Evolutionary conservation across 2,329 filamentous ascomycete genomes (phyloP).

Genomic region (Diaporthe sp.): DNA sequence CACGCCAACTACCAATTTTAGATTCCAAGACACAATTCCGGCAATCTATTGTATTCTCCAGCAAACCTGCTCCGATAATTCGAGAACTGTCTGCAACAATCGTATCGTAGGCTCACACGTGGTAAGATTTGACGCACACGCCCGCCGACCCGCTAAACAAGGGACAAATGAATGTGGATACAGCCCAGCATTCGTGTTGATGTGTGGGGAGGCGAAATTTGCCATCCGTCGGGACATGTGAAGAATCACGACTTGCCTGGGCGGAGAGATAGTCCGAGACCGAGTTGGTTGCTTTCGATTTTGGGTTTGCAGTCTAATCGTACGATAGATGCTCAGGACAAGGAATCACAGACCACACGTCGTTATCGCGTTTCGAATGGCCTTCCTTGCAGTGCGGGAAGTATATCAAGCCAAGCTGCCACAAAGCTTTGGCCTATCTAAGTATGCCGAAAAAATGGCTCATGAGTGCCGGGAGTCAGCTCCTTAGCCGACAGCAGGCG

Average conservation of each 20-base stretch:
- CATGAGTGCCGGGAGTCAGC: slow-evolving; percentile 16
- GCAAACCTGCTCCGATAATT: background rate
- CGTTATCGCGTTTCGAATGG: slow-evolving; percentile 8
- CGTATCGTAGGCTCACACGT: background rate
- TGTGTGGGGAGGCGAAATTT: background rate
- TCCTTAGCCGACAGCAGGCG: slow-evolving; percentile 6
- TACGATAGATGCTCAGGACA: background rate
- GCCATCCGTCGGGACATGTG: background rate
- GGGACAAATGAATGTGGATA: background rate
- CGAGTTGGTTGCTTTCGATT: background rate
- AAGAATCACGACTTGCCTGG: background rate
- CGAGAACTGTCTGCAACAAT: background rate
- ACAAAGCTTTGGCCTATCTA: background rate
- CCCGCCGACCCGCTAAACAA: background rate
- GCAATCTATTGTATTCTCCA: background rate
- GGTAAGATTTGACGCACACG: background rate
- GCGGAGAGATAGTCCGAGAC: background rate
- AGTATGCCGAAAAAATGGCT: slow-evolving; percentile 21
- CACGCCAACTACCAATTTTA: background rate
- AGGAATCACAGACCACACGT: background rate
- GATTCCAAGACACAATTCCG: background rate
- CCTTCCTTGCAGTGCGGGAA: slow-evolving; percentile 19
- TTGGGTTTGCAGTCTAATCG: background rate
- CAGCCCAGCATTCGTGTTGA: background rate
- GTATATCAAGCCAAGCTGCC: slow-evolving; percentile 15